Evolutionary conservation across 306 rosid genomes (phyloP).

Genomic region (Arachis stenosperma): DNA sequence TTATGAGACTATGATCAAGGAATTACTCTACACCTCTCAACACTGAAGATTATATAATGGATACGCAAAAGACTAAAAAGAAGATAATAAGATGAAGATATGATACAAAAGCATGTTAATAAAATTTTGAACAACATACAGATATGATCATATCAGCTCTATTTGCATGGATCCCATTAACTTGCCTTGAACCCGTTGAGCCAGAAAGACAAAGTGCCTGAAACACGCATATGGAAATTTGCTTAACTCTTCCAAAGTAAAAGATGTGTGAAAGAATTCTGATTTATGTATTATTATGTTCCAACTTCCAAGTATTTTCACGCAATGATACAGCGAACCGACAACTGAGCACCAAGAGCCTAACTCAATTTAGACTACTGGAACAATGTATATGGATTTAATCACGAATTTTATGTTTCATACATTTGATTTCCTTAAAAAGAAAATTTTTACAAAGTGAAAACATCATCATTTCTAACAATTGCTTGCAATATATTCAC

Average conservation of each 20-base stretch:
- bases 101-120: neutral
- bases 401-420: too few species aligned
- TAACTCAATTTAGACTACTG: too few species aligned
- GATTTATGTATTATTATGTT: slow-evolving; percentile 1
- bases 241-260: slow-evolving; percentile 15
- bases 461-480: slow-evolving; percentile 16
- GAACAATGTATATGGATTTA: too few species aligned
- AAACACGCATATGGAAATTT: slow-evolving; percentile 18
- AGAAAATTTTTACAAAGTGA: too few species aligned
- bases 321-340: slow-evolving; percentile 8
- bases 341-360: neutral
- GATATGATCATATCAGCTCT: slow-evolving; percentile 91
- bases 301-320: slow-evolving; percentile 5
- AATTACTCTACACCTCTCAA: slow-evolving; percentile 17
- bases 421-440: too few species aligned
- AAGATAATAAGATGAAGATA: neutral
- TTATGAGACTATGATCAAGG: slow-evolving; percentile 33
- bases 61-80: neutral
- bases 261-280: slow-evolving; percentile 11
- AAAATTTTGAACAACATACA: slow-evolving; percentile 53
- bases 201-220: slow-evolving; percentile 87
- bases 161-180: slow-evolving; percentile 72
- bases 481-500: neutral
- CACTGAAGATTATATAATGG: neutral
- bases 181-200: slow-evolving; percentile 62